Conservation (phyloP, 257 asterid genomes). For the Ophiorrhiza pumila region DNA sequence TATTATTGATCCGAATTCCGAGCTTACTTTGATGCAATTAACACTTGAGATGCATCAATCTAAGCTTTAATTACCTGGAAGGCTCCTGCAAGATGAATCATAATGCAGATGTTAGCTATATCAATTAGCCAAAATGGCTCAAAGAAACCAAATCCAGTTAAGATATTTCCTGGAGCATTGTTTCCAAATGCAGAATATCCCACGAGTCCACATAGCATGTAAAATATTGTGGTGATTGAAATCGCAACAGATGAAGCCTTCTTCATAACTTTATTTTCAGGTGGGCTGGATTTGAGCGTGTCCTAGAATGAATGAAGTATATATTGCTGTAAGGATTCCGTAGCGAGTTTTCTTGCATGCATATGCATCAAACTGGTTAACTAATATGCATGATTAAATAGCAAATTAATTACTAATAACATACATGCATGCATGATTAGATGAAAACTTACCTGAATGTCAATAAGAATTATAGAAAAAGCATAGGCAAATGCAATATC, state of each 20-base stretch:
- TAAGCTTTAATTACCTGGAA: conserved; percentile 39
- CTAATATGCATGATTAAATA: no score
- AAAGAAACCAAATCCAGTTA: conserved; percentile 70
- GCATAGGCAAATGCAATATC: conserved; percentile 55
- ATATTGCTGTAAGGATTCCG: no score
- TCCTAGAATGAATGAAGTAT: conserved; percentile 32
- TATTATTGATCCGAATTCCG: neutral
- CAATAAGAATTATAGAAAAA: conserved; percentile 43
- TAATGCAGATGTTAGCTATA: conserved; percentile 52
- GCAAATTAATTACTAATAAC: no score
- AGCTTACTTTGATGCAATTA: neutral
- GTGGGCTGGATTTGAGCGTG: conserved; percentile 40
- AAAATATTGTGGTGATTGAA: conserved; percentile 41
- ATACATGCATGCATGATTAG: neutral
- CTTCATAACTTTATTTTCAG: conserved; percentile 57
- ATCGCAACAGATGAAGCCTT: conserved; percentile 38
- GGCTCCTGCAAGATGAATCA: conserved; percentile 61
- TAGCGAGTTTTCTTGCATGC: no score
- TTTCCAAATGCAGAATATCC: conserved; percentile 78
- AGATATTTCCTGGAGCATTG: conserved; percentile 69
- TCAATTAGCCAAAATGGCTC: conserved; percentile 71
- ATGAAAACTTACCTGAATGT: conserved; percentile 37
- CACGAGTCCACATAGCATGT: conserved; percentile 47
- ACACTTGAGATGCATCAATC: no score
- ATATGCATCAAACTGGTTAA: no score